Percentiles rank a stretch among this genome's conserved stretches.
Conservation (phyloP, 768 basidiomycete genomes). For the Leucocoprinus leucothites region DNA sequence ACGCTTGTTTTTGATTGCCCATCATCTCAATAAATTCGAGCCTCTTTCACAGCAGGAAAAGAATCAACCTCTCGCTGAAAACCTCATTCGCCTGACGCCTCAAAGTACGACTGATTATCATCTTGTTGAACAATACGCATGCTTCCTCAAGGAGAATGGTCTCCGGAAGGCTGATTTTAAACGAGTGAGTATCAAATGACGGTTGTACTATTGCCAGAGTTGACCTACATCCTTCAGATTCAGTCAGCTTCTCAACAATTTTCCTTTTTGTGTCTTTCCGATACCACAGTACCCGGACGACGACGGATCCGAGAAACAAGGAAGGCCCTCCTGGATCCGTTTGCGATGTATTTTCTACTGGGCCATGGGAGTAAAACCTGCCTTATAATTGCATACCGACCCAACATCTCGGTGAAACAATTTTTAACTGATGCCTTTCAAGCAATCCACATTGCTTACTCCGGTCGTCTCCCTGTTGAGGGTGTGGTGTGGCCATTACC, state of each 20-base stretch:
- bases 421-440: background rate
- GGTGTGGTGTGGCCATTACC: background rate
- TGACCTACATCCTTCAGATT: background rate
- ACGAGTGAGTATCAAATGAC: background rate
- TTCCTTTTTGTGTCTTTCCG: background rate
- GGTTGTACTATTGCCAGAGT: too few species aligned
- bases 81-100: background rate
- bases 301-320: background rate
- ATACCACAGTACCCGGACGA: too few species aligned
- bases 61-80: background rate
- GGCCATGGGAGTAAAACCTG: background rate
- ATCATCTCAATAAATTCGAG: background rate
- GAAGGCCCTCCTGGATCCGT: background rate
- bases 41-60: background rate
- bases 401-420: background rate
- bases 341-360: constrained; percentile 1
- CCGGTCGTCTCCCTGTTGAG: background rate
- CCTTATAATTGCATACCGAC: background rate
- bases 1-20: background rate
- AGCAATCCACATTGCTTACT: background rate
- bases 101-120: background rate
- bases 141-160: background rate
- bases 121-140: background rate
- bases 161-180: background rate
- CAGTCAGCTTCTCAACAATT: background rate